Conservation (phyloP, 345 rosid species). For the Eucalyptus grandis region DNA sequence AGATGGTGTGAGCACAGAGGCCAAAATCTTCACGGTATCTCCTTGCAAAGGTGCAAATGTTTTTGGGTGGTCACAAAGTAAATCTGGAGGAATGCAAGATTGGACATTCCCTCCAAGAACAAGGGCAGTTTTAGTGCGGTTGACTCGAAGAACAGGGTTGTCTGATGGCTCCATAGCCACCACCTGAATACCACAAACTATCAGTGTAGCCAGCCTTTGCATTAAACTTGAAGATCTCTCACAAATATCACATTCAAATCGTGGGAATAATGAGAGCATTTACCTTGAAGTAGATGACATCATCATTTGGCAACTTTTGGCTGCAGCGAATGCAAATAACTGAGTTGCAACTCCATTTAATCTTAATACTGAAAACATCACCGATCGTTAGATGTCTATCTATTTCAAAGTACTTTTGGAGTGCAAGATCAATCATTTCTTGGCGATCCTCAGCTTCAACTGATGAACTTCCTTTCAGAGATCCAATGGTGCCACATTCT, state of each 20-base stretch:
- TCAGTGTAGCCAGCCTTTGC: slow-evolving; percentile 1
- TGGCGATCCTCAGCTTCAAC: slow-evolving; percentile 83
- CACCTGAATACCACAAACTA: slow-evolving; percentile 41
- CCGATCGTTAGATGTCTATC: slow-evolving; percentile 71
- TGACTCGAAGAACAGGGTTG: slow-evolving; percentile 66
- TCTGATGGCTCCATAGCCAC: slow-evolving; percentile 88
- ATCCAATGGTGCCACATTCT: slow-evolving; percentile 71
- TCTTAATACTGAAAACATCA: slow-evolving; percentile 56
- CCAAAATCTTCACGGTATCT: slow-evolving; percentile 53
- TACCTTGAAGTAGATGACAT: slow-evolving; percentile 75
- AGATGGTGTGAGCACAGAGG: slow-evolving; percentile 71
- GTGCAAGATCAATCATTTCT: slow-evolving; percentile 69
- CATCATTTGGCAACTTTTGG: slow-evolving; percentile 23
- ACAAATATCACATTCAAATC: not conserved
- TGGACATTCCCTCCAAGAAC: slow-evolving; percentile 84
- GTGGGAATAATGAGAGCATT: not conserved
- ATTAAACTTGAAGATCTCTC: not conserved
- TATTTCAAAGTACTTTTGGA: slow-evolving; percentile 57
- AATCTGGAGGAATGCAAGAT: slow-evolving; percentile 71
- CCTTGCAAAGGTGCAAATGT: slow-evolving; percentile 50
- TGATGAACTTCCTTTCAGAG: slow-evolving; percentile 43
- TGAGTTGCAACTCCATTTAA: slow-evolving; percentile 77
- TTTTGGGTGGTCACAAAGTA: slow-evolving; percentile 36
- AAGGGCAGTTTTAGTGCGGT: slow-evolving; percentile 70
- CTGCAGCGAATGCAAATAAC: slow-evolving; percentile 56